A percentile compares a stretch with the other conserved stretches of the same genome.
These are phyloP conservation scores for Candida ficus DNA, from an alignment of 805 yeast genomes.

Conservation along the genomic window DNA sequence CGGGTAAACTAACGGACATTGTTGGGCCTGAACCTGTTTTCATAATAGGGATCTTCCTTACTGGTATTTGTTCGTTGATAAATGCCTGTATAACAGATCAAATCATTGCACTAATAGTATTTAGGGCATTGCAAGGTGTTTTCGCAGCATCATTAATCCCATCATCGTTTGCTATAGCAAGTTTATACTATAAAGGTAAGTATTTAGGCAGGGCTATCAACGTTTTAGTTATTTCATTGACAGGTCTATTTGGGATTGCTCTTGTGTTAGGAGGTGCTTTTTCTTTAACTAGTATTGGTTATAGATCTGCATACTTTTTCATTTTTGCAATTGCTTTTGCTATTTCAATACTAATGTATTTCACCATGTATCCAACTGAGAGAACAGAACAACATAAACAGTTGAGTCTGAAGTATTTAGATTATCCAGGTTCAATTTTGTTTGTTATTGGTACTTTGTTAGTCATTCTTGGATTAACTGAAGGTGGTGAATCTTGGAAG, in stretches of 20 bases:
- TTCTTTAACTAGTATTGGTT: conserved; percentile 31
- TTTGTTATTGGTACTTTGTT: conserved; percentile 33
- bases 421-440: conserved; percentile 31
- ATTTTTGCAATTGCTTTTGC: conserved; percentile 29
- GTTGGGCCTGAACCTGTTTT: conserved; percentile 34
- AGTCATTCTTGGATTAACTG: conserved; percentile 39
- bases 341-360: conserved; percentile 20
- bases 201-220: conserved; percentile 25
- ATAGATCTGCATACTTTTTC: conserved; percentile 34
- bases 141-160: conserved; percentile 40
- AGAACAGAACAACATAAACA: conserved; percentile 20
- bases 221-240: conserved; percentile 23
- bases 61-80: conserved; percentile 27
- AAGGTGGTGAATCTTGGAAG: conserved; percentile 41
- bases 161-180: conserved; percentile 29
- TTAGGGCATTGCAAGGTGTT: conserved; percentile 43
- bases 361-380: conserved; percentile 28
- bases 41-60: conserved; percentile 20
- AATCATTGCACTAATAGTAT: conserved; percentile 32
- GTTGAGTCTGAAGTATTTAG: conserved; percentile 25
- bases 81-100: conserved; percentile 32
- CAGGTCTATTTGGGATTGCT: conserved; percentile 35
- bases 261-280: conserved; percentile 42
- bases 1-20: conserved; percentile 39
- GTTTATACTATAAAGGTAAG: conserved; percentile 26